A percentile compares a stretch with the other conserved stretches of the same genome.
phyloP scores from a whole-genome alignment of 2,329 filamentous ascomycete species.

The Leptographium wingfieldii region DNA sequence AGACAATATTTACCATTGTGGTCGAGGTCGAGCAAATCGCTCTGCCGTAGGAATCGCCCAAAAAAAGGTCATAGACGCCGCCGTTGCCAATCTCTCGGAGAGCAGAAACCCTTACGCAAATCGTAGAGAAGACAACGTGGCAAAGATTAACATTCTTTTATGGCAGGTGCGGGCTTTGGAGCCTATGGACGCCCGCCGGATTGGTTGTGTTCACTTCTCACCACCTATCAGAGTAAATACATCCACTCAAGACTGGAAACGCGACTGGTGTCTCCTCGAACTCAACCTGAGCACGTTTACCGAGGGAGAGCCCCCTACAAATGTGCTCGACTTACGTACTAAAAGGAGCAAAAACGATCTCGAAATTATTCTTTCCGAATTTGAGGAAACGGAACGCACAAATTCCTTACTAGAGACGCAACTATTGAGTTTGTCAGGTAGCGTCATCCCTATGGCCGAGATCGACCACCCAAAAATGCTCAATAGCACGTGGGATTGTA shows the following conservation, averaged over 20 bases:
- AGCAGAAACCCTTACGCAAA: not conserved
- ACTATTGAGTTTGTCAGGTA: not conserved
- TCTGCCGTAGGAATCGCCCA: not conserved
- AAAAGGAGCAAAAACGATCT: not conserved
- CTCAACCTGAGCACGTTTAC: not conserved
- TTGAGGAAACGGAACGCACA: not conserved
- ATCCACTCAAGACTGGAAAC: not conserved
- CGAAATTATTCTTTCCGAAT: not conserved
- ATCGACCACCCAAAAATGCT: too few relatives aligned
- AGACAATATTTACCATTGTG: not conserved
- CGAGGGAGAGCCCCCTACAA: not conserved
- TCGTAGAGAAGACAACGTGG: not conserved
- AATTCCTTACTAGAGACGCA: not conserved
- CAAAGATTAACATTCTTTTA: not conserved
- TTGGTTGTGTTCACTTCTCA: not conserved
- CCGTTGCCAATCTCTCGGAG: not conserved
- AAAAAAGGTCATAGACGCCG: not conserved
- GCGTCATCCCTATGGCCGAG: not conserved
- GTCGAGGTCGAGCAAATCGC: not conserved
- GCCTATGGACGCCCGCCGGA: not conserved
- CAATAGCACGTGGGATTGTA: too few relatives aligned
- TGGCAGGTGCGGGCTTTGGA: not conserved
- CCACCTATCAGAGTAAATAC: not conserved
- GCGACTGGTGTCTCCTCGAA: not conserved
- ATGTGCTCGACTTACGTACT: not conserved